phyloP scores from a whole-genome alignment of 2,329 filamentous ascomycete species.

The Ascosphaera acerosa region DNA sequence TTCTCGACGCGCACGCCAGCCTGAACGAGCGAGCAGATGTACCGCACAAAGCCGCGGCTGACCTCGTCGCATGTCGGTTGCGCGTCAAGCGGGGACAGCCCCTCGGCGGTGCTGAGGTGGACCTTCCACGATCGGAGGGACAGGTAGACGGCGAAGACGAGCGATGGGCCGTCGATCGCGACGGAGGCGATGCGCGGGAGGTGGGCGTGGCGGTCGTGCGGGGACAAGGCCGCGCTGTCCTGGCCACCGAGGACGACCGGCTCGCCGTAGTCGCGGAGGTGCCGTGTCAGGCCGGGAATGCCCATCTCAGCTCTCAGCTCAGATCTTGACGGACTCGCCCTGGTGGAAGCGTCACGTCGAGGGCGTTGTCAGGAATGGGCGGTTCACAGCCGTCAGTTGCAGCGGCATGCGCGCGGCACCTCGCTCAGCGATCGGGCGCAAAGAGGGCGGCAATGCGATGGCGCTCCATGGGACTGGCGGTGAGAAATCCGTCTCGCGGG shows the following conservation, averaged over 20 bases:
- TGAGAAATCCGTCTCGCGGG: too few relatives aligned
- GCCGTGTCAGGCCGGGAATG: constrained; percentile 29
- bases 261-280: constrained; percentile 28
- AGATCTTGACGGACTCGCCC: too few relatives aligned
- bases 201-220: constrained; percentile 3
- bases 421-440: too few relatives aligned
- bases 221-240: too few relatives aligned
- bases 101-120: constrained; percentile 11
- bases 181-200: constrained; percentile 11
- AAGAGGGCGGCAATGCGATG: too few relatives aligned
- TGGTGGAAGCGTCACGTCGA: too few relatives aligned
- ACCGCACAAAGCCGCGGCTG: constrained; percentile 31
- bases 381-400: too few relatives aligned
- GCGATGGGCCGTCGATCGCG: constrained; percentile 51
- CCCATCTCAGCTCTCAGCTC: too few relatives aligned
- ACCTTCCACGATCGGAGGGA: constrained; percentile 25
- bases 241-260: constrained; percentile 14
- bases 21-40: constrained; percentile 35
- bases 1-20: constrained; percentile 32
- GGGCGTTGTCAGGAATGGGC: too few relatives aligned
- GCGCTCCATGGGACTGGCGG: too few relatives aligned
- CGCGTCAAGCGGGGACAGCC: constrained; percentile 24
- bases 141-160: constrained; percentile 48
- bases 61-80: constrained; percentile 39
- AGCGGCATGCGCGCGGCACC: too few relatives aligned